Evolutionary conservation across 306 rosid species (phyloP), one percentile per base, ranked within the genome.

Genomic region (Malus sylvestris): DNA sequence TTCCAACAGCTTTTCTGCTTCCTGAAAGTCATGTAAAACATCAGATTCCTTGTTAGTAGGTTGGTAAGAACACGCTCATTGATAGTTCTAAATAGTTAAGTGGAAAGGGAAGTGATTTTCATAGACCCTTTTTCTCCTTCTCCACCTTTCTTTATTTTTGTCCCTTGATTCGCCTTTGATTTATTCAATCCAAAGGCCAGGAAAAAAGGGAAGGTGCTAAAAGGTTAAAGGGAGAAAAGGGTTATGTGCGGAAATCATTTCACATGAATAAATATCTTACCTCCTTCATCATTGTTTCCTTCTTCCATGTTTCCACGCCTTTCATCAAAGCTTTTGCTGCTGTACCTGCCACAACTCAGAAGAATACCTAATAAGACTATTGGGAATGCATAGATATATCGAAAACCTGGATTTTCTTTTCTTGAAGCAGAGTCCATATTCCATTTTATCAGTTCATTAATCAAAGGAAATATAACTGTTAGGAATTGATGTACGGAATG

Each of bases 231-330:
- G 55, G 20, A 51, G 55, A 51, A 51, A 51, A 51, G 55, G 3
- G 20, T 40, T 16, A 9, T 8, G 20, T 63, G 13, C 1, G 8
- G 55, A 51, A 51, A 51, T 51, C 20, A 51, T 51, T 51, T 51
- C 55, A 18, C 6, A 27, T 58, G 62, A n/a, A 58, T 20, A 58
- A 69, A 58, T 67, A 67, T 25, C 19, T 35, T 61, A 91, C 95
- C 91, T 80, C 74, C 81, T 83, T 86, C 79, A 89, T 68, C 80
- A 69, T 64, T 52, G 90, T 84, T 79, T 91, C 97, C 76, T 88
- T 89, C 78, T 85, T 89, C 97, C 97, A 91, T 62, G 95, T 87
- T 2, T 91, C 86, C 71, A 85, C 19, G 63, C 95, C 97, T 83
- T 88, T 91, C 62, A 89, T 40, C 68, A 85, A 82, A 74, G 97